phyloP scores from a whole-genome alignment of 164 flowering plant genomes.

The Nymphaea colorata region DNA sequence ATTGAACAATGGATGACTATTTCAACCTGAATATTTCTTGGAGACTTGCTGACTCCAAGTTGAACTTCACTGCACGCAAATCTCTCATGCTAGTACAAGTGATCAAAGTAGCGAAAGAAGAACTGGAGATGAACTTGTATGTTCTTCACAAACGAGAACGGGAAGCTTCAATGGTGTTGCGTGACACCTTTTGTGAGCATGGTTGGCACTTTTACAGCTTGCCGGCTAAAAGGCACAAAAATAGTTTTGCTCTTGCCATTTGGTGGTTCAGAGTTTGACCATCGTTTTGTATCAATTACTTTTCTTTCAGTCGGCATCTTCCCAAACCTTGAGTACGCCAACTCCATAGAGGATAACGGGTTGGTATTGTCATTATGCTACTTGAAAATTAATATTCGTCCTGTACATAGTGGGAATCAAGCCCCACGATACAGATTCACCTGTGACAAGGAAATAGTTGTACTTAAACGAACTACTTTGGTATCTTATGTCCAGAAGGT shows the following conservation, averaged over 20 bases:
- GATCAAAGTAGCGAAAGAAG: too few relatives aligned
- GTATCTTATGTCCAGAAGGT: not conserved
- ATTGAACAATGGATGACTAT: conserved; percentile 32
- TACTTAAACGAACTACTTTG: not conserved
- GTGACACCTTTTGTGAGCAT: not conserved
- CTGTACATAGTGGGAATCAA: not conserved
- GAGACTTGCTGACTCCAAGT: not conserved
- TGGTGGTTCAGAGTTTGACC: too few relatives aligned
- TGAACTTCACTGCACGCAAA: not conserved
- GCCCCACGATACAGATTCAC: not conserved
- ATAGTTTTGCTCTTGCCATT: too few relatives aligned
- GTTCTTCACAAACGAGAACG: not conserved
- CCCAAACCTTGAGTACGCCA: not conserved
- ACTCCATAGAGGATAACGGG: not conserved
- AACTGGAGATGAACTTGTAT: not conserved
- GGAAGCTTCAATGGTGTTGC: not conserved
- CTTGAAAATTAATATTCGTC: not conserved
- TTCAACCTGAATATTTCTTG: not conserved
- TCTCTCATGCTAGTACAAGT: too few relatives aligned
- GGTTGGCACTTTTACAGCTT: too few relatives aligned
- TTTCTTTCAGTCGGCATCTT: not conserved
- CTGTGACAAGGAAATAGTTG: too few relatives aligned
- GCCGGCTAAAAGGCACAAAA: too few relatives aligned
- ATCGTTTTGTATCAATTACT: not conserved
- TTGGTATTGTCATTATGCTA: not conserved